phyloP scores from a whole-genome alignment of 441 rosid genomes.

The Syzygium syzygioides region DNA sequence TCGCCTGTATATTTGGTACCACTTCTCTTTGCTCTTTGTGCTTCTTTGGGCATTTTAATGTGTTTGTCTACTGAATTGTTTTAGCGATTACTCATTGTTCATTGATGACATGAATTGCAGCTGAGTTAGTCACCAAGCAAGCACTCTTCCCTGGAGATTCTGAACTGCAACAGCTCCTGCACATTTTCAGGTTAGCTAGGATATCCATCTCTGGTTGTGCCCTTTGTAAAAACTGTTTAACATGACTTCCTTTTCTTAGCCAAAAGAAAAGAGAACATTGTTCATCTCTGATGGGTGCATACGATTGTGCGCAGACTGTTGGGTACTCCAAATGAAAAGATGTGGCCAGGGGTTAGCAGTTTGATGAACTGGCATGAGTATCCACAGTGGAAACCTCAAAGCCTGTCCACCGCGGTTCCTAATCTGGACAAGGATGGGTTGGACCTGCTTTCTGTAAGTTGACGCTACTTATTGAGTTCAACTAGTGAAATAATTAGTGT shows the following conservation, averaged over 20 bases:
- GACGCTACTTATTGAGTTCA: neutral
- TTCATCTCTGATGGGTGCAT: neutral
- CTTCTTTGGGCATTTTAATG: neutral
- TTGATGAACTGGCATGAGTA: conserved; percentile 96
- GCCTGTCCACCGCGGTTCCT: conserved; percentile 56
- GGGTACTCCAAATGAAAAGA: conserved; percentile 83
- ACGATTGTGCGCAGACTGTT: conserved; percentile 45
- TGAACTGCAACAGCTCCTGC: conserved; percentile 94
- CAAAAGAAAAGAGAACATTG: neutral
- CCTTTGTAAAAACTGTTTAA: too few relatives aligned
- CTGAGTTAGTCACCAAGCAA: conserved; percentile 80
- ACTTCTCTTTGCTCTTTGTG: neutral
- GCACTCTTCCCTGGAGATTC: conserved; percentile 98
- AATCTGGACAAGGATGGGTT: conserved; percentile 62
- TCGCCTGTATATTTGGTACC: conserved; percentile 89
- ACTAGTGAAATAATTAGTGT: conserved; percentile 14
- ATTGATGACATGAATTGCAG: conserved; percentile 24
- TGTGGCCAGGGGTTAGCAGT: conserved; percentile 93
- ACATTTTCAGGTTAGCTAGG: conserved; percentile 66
- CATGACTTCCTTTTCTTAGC: neutral
- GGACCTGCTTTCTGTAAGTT: conserved; percentile 68
- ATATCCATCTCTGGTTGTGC: neutral
- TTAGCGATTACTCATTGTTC: neutral
- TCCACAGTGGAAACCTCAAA: conserved; percentile 86
- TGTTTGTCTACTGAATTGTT: neutral